These are phyloP conservation scores for Wakefieldia striispora DNA, from an alignment of 768 basidiomycete species.

Conservation along the genomic window DNA sequence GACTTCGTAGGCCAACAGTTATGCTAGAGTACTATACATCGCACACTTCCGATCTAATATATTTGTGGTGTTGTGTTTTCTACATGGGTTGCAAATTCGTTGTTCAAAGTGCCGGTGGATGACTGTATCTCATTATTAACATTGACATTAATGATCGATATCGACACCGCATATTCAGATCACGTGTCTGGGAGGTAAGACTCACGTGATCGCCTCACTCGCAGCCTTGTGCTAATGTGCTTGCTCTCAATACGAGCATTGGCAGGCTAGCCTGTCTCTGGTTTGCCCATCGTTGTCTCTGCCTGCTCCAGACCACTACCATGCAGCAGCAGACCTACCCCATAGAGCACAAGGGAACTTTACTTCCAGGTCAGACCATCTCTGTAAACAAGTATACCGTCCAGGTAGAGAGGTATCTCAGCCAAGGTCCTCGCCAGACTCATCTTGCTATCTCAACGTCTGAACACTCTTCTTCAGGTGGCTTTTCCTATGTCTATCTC, in stretches of 20 bases:
- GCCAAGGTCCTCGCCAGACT: conserved; percentile 65
- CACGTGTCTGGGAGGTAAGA: conserved; percentile 4
- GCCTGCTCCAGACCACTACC: conserved; percentile 5
- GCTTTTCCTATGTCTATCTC: conserved; percentile 97
- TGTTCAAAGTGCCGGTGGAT: too few species aligned
- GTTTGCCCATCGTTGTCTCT: conserved; percentile 6
- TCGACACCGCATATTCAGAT: neutral
- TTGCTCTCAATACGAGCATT: neutral
- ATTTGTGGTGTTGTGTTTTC: too few species aligned
- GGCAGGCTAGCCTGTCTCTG: conserved; percentile 2
- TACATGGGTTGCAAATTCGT: too few species aligned
- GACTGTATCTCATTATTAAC: too few species aligned
- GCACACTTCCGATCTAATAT: too few species aligned
- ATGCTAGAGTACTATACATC: too few species aligned
- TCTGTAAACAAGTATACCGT: conserved; percentile 87
- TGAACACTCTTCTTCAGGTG: conserved; percentile 53
- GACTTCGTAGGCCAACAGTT: too few species aligned
- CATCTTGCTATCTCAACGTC: conserved; percentile 6
- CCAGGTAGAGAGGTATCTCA: conserved; percentile 91
- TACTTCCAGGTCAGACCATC: conserved; percentile 82
- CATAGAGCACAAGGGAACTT: conserved; percentile 57
- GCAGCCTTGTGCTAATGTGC: neutral
- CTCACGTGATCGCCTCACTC: conserved; percentile 15
- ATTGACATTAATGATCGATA: too few species aligned
- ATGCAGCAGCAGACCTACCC: conserved; percentile 46